These are phyloP conservation scores for Lentinula edodes DNA, from an alignment of 768 basidiomycete genomes.

Conservation along the genomic window DNA sequence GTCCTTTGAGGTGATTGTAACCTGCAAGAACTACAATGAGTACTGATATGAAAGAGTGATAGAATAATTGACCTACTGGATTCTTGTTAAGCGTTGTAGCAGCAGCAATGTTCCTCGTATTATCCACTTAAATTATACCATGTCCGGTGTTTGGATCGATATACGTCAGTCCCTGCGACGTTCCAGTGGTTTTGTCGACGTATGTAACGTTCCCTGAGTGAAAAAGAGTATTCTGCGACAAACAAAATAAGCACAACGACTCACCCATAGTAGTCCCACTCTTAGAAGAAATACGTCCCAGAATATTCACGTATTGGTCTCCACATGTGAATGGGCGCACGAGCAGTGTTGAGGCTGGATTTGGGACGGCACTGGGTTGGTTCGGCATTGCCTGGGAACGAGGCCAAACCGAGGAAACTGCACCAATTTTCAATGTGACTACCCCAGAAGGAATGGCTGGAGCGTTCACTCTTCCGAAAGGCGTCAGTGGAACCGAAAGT, in stretches of 20 bases:
- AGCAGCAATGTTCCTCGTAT: constrained; percentile 43
- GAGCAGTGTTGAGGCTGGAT: constrained; percentile 41
- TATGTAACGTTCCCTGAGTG: constrained; percentile 19
- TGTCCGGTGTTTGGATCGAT: too few species aligned
- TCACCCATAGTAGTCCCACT: constrained; percentile 45
- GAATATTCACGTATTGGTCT: constrained; percentile 32
- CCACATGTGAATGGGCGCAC: constrained; percentile 40
- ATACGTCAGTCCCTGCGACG: too few species aligned
- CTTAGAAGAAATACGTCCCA: constrained; percentile 42
- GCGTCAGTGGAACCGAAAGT: constrained; percentile 11
- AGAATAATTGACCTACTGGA: constrained; percentile 36
- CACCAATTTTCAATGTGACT: constrained; percentile 17
- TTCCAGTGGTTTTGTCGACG: too few species aligned
- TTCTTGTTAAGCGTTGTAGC: constrained; percentile 44
- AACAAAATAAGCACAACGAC: neutral
- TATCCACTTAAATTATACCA: too few species aligned
- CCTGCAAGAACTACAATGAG: constrained; percentile 15
- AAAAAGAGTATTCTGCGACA: too few species aligned
- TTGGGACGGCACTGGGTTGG: constrained; percentile 47
- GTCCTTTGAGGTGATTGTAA: constrained; percentile 37
- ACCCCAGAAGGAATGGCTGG: constrained; percentile 27
- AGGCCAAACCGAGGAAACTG: constrained; percentile 4
- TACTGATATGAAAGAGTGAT: neutral
- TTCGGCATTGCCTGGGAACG: constrained; percentile 42
- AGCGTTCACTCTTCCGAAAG: constrained; percentile 19